Evolutionary conservation across 805 yeast genomes (phyloP).

Genomic region (Candida montana): DNA sequence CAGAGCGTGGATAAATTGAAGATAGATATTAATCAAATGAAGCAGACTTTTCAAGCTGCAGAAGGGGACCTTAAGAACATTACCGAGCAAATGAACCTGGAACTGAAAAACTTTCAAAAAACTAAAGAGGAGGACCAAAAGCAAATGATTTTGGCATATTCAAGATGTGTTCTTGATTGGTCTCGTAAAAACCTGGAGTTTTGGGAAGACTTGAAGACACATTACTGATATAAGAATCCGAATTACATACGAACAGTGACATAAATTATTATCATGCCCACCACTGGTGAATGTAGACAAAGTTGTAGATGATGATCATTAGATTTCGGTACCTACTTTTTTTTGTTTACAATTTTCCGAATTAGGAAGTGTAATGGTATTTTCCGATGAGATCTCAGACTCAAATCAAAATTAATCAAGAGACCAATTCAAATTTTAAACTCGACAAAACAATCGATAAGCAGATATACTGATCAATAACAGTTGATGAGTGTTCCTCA

Average conservation of each 20-base stretch:
- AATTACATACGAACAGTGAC: too few relatives aligned
- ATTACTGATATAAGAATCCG: not conserved
- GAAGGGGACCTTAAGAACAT: constrained; percentile 47
- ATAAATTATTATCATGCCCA: too few relatives aligned
- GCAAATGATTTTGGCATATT: constrained; percentile 47
- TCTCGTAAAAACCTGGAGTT: constrained; percentile 59
- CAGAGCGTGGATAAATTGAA: constrained; percentile 40
- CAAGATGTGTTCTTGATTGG: constrained; percentile 57
- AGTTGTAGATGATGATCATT: not conserved
- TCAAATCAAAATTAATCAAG: not conserved
- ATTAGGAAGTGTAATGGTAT: constrained; percentile 8
- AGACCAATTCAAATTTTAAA: too few relatives aligned
- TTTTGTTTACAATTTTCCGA: constrained; percentile 19
- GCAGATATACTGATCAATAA: too few relatives aligned
- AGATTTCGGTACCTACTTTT: not conserved
- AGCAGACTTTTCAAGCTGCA: constrained; percentile 46
- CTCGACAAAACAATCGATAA: too few relatives aligned
- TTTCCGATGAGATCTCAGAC: not conserved
- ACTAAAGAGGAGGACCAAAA: constrained; percentile 47
- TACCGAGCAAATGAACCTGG: constrained; percentile 37
- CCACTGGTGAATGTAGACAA: too few relatives aligned
- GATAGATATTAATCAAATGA: constrained; percentile 41
- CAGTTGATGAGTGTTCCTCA: constrained; percentile 27
- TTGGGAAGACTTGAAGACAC: constrained; percentile 55
- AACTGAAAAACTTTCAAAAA: constrained; percentile 40